Base-by-base conservation (phyloP, 257 asterid genomes). In the Euphrasia confusa region DNA sequence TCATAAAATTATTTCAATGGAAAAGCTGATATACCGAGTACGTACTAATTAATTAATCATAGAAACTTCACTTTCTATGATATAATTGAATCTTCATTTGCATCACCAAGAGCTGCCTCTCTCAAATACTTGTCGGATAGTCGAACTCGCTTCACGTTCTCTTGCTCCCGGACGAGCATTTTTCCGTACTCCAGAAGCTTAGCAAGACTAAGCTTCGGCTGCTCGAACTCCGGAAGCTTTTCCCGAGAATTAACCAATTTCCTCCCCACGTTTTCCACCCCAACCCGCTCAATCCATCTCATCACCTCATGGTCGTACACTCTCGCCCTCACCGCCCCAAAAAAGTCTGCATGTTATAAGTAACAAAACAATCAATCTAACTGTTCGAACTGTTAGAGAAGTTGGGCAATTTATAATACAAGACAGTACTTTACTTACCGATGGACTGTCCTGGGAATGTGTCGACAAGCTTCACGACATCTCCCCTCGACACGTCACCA, bases 221-320 rank as follows among this genome's bases (percentile, higher is more conserved):
- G 78, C 79, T 76, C 83, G 45, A 81, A 79, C 35, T 58, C 66
- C 0, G 85, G 88, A 11, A 65, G 75, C 2, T 70, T 74, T 37
- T 82, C 88, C 60, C 79, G 61, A 0, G 88, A 77, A 61, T 82
- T 82, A 8, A 82, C 81, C 0, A 82, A 81, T 65, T 68, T 79
- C 33, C 61, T 66, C 14, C 81, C 83, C 28, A 79, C 58, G 71
- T 48, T 61, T 15, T 81, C 83, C 21, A 82, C 82, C 58, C 88
- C 88, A 0, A 81, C 81, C 0, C 67, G 64, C 1, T 62, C 59
- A 3, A 77, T 68, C 88, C 88, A 82, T 24, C 77, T 65, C 69
- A 84, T 68, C 71, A 79, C 88, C 49, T 77, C 77, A n/a, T 77
- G 83, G 32, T 82, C 88, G 33, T 77, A 82, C 2, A 82, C 85